Percentiles rank a stretch among this genome's conserved stretches.
phyloP scores from a whole-genome alignment of 768 basidiomycete species.

The Psilocybe sp. region DNA sequence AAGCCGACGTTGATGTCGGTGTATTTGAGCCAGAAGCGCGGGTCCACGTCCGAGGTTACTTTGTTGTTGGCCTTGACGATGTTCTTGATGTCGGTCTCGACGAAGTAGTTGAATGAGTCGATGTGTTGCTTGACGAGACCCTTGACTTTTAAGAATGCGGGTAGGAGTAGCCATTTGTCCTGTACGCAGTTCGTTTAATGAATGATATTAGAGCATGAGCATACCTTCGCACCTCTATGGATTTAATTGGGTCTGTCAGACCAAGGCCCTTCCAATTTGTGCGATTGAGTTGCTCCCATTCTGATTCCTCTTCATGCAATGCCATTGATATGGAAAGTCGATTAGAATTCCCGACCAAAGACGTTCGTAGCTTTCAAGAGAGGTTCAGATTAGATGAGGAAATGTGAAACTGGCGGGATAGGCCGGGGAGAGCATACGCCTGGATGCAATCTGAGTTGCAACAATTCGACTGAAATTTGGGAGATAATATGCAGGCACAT shows the following conservation, averaged over 20 bases:
- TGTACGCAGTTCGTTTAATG: conserved; percentile 25
- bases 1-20: conserved; percentile 92
- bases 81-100: conserved; percentile 95
- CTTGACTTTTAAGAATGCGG: conserved; percentile 95
- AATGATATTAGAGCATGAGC: not conserved
- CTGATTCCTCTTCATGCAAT: conserved; percentile 27
- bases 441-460: too few species aligned
- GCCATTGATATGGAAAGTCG: conserved; percentile 1
- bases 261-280: conserved; percentile 74
- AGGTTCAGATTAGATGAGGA: not conserved
- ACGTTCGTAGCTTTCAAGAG: not conserved
- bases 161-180: conserved; percentile 99
- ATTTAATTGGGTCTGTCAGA: conserved; percentile 88
- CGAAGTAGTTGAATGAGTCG: conserved; percentile 98
- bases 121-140: conserved; percentile 99
- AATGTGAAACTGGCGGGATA: too few species aligned
- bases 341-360: not conserved
- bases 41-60: conserved; percentile 95
- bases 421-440: too few species aligned
- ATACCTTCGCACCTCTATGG: conserved; percentile 69
- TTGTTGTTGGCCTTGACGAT: conserved; percentile 93
- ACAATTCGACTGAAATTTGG: not conserved
- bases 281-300: conserved; percentile 57
- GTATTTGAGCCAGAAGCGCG: conserved; percentile 95
- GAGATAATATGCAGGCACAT: not conserved